Base-by-base conservation (phyloP, 2,329 filamentous ascomycete species). In the Ceratocystis papillata region DNA sequence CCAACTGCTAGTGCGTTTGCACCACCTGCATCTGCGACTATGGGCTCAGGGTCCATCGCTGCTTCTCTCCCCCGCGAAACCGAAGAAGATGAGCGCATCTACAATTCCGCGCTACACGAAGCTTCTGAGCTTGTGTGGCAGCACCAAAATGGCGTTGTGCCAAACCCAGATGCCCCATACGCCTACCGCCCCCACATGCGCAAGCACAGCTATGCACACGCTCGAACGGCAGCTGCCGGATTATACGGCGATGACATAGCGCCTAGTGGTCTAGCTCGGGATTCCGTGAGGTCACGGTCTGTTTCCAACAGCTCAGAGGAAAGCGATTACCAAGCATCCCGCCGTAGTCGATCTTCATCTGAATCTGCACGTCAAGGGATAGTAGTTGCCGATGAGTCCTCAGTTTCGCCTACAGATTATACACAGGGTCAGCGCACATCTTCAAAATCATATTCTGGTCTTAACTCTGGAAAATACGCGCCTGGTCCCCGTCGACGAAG, bases 51-150 rank as follows among this genome's bases (percentile, higher is more conserved):
- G 2, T 68, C 67, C 17, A 63, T 68, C 37, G 67, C 67, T 12
- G 67, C 67, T 20, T 68, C 67, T 2, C 69, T n/a, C 69, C 71
- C 44, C 65, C 70, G 68, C 5, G 68, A 73, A 50, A 77, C 79
- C 33, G 80, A 84, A 1, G 84, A 87, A 22, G 85, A 87, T 67
- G 74, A 79, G 67, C 82, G 82, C 57, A 74, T 92, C 62, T 87
- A 89, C 73, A 78, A 83, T 12, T 86, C 87, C 50, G 89, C 89
- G 37, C 84, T 89, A 68, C 79, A 90, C 68, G 89, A 93, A 74
- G 89, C 89, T 10, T 86, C 87, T 0, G 87, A 92, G 73, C 79
- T 93, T 59, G 89, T 93, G 55, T 91, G 84, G 81, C 84, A 86
- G 72, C 89, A 93, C 72, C 80, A 87, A 72, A 81, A 90, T 70